A percentile compares a stretch with the other conserved stretches of the same genome.
phyloP scores from a whole-genome alignment of 2,329 filamentous ascomycete species.

The Dothistroma septosporum region DNA sequence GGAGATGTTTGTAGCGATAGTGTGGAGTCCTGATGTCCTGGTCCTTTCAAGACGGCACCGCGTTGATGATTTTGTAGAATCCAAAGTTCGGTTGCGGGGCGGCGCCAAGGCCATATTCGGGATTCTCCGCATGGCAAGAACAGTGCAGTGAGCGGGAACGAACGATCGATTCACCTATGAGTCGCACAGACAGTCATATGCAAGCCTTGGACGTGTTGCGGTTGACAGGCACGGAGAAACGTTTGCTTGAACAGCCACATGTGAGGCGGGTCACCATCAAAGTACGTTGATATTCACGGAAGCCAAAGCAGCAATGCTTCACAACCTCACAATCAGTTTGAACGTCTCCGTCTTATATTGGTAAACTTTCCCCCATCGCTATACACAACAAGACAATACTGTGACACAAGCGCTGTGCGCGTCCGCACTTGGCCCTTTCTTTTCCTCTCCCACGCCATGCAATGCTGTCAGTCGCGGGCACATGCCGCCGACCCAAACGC shows the following conservation, averaged over 20 bases:
- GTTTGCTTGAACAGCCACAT: neutral
- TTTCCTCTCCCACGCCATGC: neutral
- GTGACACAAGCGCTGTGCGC: neutral
- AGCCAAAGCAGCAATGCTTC: neutral
- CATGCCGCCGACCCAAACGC: neutral
- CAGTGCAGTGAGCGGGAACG: neutral
- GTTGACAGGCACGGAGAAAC: neutral
- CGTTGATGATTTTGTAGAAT: neutral
- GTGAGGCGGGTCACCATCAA: neutral
- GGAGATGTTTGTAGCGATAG: neutral
- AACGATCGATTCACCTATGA: neutral
- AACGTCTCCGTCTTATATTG: neutral
- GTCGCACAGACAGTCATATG: neutral
- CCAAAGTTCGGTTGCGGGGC: neutral
- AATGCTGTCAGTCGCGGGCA: neutral
- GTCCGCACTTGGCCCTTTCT: neutral
- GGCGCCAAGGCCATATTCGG: neutral
- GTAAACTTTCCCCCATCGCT: neutral
- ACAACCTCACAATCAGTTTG: neutral
- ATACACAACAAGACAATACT: neutral
- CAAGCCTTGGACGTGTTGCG: neutral
- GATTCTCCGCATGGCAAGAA: neutral
- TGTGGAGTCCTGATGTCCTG: neutral
- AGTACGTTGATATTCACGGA: too few relatives aligned
- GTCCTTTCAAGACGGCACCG: neutral